phyloP scores from a whole-genome alignment of 768 basidiomycete genomes.

The Suillus spraguei region DNA sequence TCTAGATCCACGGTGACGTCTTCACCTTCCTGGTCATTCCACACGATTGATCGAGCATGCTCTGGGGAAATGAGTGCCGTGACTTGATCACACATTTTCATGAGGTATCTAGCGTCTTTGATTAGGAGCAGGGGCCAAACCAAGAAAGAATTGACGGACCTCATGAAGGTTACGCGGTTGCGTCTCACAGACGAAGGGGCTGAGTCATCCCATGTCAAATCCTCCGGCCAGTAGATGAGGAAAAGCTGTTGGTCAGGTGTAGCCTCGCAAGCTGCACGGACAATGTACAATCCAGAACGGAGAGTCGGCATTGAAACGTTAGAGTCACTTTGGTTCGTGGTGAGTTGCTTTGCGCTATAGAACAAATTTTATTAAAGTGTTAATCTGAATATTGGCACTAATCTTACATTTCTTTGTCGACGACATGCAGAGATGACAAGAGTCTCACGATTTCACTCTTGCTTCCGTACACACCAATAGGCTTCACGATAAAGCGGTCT shows the following conservation, averaged over 20 bases:
- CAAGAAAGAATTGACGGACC: slow-evolving; percentile 35
- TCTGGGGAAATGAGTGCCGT: slow-evolving; percentile 52
- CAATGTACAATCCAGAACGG: slow-evolving; percentile 52
- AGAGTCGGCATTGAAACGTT: slow-evolving; percentile 29
- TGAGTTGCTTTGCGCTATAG: slow-evolving; percentile 12
- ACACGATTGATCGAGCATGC: slow-evolving; percentile 48
- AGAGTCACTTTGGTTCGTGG: slow-evolving; percentile 1
- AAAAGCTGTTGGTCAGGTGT: slow-evolving; percentile 36
- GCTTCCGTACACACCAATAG: slow-evolving; percentile 61
- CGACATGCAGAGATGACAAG: slow-evolving; percentile 36
- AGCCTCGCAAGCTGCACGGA: slow-evolving; percentile 21
- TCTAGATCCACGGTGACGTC: slow-evolving; percentile 27
- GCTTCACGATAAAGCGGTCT: slow-evolving; percentile 48
- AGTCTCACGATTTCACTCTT: slow-evolving; percentile 51
- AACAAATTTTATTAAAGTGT: slow-evolving; percentile 8
- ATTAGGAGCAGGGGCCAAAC: not conserved
- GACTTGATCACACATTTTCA: slow-evolving; percentile 59
- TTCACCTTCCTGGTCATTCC: slow-evolving; percentile 37
- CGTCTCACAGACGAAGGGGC: slow-evolving; percentile 45
- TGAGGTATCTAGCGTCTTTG: slow-evolving; percentile 49
- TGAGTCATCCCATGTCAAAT: slow-evolving; percentile 58
- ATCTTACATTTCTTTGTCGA: slow-evolving; percentile 46
- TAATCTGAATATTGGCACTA: not conserved
- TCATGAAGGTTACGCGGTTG: slow-evolving; percentile 64
- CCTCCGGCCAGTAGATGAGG: slow-evolving; percentile 66